These are phyloP conservation scores for Aspergillus sclerotialis DNA, from an alignment of 2,329 filamentous ascomycete genomes.

Conservation along the genomic window DNA sequence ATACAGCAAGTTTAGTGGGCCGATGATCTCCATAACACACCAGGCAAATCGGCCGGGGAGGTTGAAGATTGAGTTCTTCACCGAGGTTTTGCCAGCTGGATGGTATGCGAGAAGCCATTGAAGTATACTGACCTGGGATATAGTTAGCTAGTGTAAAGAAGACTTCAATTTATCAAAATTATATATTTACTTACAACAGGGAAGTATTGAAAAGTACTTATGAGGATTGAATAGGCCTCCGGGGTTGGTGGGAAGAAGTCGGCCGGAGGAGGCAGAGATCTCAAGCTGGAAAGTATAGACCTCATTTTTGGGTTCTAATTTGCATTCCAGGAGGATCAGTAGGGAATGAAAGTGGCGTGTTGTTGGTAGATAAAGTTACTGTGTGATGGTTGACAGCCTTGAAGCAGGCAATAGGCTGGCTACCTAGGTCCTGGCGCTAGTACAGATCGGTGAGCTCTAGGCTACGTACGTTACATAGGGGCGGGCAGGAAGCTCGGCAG, in stretches of 20 bases:
- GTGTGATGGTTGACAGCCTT: too few relatives aligned
- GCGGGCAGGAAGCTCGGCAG: too few relatives aligned
- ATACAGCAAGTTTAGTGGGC: slow-evolving; percentile 71
- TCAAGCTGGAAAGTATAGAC: slow-evolving; percentile 13
- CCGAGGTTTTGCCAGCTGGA: slow-evolving; percentile 87
- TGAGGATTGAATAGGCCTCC: slow-evolving; percentile 27
- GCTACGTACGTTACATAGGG: too few relatives aligned
- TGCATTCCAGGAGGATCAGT: too few relatives aligned
- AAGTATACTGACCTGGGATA: slow-evolving; percentile 55
- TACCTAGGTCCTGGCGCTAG: too few relatives aligned
- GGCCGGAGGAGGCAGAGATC: slow-evolving; percentile 16
- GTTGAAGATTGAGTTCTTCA: slow-evolving; percentile 61
- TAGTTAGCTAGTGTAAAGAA: slow-evolving; percentile 9
- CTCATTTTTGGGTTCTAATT: slow-evolving; percentile 20
- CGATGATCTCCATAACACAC: slow-evolving; percentile 80
- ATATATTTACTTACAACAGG: slow-evolving; percentile 32
- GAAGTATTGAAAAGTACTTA: slow-evolving; percentile 37
- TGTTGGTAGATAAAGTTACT: too few relatives aligned
- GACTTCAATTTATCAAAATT: too few relatives aligned
- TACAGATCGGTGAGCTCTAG: too few relatives aligned
- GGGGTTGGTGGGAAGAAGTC: slow-evolving; percentile 35
- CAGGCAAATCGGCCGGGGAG: slow-evolving; percentile 83
- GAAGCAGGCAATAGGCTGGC: too few relatives aligned
- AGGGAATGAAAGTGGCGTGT: too few relatives aligned
- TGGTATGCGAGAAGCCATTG: slow-evolving; percentile 80